Evolutionary conservation across 495 filamentous ascomycete genomes (phyloP), one percentile per base, ranked within the genome.

Genomic region (Physcia stellaris): DNA sequence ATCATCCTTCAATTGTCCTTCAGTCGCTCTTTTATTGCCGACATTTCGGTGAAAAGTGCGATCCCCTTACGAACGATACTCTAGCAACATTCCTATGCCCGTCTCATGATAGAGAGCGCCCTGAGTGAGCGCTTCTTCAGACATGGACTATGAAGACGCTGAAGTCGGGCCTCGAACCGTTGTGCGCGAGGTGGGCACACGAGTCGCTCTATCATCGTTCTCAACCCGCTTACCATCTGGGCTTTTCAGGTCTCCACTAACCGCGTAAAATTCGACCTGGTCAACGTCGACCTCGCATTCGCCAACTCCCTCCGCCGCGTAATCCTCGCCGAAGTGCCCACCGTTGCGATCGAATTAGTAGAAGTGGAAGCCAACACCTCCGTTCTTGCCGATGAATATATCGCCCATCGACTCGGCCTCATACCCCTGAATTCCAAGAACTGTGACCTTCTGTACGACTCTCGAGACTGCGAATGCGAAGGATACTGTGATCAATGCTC

Each of bases 381-480:
- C 32, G 86, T 95, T 2, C 73, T 96, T 6, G 79, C 90, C 27
- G 90, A 98, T 58, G 90, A 98, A 57, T 93, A 96, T 63, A 75
- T 98, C 48, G 75, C 80, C 24, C 90, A 98, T 62, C 82, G 90
- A 18, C 72, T 98, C 4, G 90, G 90, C 22, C 75, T 98, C 22
- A 76, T 96, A 41, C 92, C 92, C 9, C 73, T 98, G 6, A 79
- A 79, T 58, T 79, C 83, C 32, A 78, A 80, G 42, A 78, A 82
- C 52, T 79, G 87, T 55, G 85, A 95, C 35, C 75, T 82, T 35
- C 69, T 96, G 21, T 66, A 78, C 41, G 94, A 93, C 63, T 80
- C 80, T n/a, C 79, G 88, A 39, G 90, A 96, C 57, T 98, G 90
- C 66, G 83, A 88, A 46, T 98, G 90, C 66, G 87, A 94, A 35